Base-by-base conservation (phyloP, 176 grass and related monocot species). In the Rhynchospora pubera region DNA sequence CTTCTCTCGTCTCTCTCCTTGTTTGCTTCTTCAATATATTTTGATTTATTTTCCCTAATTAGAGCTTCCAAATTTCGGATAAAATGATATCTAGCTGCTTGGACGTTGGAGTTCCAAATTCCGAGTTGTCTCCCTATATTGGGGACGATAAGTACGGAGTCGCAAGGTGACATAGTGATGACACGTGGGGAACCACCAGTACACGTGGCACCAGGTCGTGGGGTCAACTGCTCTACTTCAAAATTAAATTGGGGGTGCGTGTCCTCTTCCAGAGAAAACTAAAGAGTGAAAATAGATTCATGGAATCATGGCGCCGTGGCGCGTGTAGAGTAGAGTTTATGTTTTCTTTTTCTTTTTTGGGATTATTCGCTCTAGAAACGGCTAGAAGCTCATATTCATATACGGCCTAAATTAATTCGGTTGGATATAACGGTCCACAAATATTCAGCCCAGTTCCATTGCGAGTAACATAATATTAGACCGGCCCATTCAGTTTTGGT, bases 21-120 rank as follows among this genome's bases (percentile, higher is more conserved):
- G 42, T 21, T 1, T 71, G 2, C 32, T 68, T 34, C 18, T 6
- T 42, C 39, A 42, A 68, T 71, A 71, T 47, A 47, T 46, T 71
- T 22, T 6, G 69, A 48, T 73, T 73, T 73, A 18, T 50, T 50
- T 73, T 73, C 69, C 69, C 43, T 73, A 73, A 48, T 73, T 73
- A 73, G 69, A 68, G 2, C 68, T 23, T 72, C 68, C 7, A 21
- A 73, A 8, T 12, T 9, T 48, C 8, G 68, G 68, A 13, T 8
- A 44, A 48, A 23, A 50, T 73, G 3, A 71, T 8, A 48, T 21
- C 2, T 7, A 18, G 2, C 18, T 8, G 39, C 12, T 72, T 48
- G 43, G n/a, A 23, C 47, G 34, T 68, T 68, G 6, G 65, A 32
- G 43, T 47, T 70, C 3, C 58, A 19, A 60, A 19, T 62, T 10